Evolutionary conservation across 768 basidiomycete species (phyloP).

Genomic region (Russula emetica): DNA sequence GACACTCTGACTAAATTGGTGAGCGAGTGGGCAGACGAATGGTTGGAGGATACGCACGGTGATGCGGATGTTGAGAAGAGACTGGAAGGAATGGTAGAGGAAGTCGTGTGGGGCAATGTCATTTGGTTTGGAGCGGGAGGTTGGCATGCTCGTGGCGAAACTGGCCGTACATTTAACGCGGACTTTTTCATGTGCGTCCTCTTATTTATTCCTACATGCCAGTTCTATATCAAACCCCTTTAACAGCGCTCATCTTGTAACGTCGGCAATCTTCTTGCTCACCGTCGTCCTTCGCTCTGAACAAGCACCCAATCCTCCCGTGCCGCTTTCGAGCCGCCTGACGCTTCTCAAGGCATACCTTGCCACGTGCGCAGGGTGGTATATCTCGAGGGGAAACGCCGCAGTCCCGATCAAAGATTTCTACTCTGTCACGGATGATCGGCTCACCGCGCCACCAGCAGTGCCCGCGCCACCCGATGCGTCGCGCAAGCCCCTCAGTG

Average conservation of each 20-base stretch:
- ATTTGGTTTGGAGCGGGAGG: constrained; percentile 58
- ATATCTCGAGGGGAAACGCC: constrained; percentile 54
- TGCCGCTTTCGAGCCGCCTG: constrained; percentile 41
- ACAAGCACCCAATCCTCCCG: constrained; percentile 24
- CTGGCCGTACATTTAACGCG: constrained; percentile 41
- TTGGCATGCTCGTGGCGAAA: constrained; percentile 36
- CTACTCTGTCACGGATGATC: constrained; percentile 33
- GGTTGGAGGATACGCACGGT: constrained; percentile 8
- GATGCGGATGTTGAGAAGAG: constrained; percentile 32
- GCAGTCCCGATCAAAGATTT: constrained; percentile 48
- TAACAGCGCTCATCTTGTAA: constrained; percentile 59
- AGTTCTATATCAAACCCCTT: neutral
- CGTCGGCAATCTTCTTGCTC: constrained; percentile 58
- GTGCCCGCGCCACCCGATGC: constrained; percentile 27
- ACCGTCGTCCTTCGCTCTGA: constrained; percentile 42
- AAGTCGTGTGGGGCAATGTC: constrained; percentile 52
- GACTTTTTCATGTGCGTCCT: constrained; percentile 58
- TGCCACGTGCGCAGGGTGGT: constrained; percentile 47
- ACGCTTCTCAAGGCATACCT: constrained; percentile 60
- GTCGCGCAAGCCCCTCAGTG: constrained; percentile 9
- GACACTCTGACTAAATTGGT: constrained; percentile 25
- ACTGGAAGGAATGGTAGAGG: constrained; percentile 55
- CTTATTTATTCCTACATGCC: constrained; percentile 16
- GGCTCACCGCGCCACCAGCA: constrained; percentile 30
- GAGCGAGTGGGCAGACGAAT: constrained; percentile 28